Evolutionary conservation across 2,329 filamentous ascomycete genomes (phyloP).

Genomic region (Colletotrichum sp.): DNA sequence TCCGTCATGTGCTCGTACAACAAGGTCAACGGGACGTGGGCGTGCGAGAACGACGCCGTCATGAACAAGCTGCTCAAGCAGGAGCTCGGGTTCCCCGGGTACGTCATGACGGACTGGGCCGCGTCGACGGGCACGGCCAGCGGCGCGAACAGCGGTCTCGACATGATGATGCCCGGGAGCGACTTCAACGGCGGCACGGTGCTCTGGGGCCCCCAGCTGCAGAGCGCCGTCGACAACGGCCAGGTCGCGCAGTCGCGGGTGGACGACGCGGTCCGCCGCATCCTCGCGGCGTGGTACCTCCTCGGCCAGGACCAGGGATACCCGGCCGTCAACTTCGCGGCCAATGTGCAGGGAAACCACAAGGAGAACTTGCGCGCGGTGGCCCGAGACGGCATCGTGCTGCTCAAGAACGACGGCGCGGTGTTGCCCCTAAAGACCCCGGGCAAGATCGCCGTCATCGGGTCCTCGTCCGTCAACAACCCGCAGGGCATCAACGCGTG

Average conservation of each 20-base stretch:
- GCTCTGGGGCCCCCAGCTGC: slow-evolving; percentile 61
- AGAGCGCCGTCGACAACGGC: slow-evolving; percentile 59
- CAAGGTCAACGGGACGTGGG: slow-evolving; percentile 71
- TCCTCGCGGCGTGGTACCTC: slow-evolving; percentile 68
- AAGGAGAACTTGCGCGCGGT: slow-evolving; percentile 65
- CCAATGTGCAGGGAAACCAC: slow-evolving; percentile 63
- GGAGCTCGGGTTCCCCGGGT: slow-evolving; percentile 76
- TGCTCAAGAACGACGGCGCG: slow-evolving; percentile 69
- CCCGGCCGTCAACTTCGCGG: slow-evolving; percentile 58
- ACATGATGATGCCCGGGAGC: slow-evolving; percentile 83
- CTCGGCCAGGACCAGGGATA: slow-evolving; percentile 54
- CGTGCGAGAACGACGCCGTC: slow-evolving; percentile 66
- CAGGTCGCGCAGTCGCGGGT: slow-evolving; percentile 63
- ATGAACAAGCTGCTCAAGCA: slow-evolving; percentile 69
- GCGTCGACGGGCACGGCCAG: slow-evolving; percentile 76
- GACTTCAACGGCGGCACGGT: slow-evolving; percentile 53
- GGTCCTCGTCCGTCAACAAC: slow-evolving; percentile 66
- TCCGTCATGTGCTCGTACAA: slow-evolving; percentile 78
- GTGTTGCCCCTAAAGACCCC: slow-evolving; percentile 62
- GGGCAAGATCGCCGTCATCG: slow-evolving; percentile 63
- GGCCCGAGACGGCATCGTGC: slow-evolving; percentile 61
- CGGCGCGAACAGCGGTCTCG: slow-evolving; percentile 71
- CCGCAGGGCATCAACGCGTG: slow-evolving; percentile 68
- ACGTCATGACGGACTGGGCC: slow-evolving; percentile 69
- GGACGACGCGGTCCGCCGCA: slow-evolving; percentile 70